These are phyloP conservation scores for Colletotrichum sublineola DNA, from an alignment of 2,329 filamentous ascomycete genomes.

Conservation along the genomic window DNA sequence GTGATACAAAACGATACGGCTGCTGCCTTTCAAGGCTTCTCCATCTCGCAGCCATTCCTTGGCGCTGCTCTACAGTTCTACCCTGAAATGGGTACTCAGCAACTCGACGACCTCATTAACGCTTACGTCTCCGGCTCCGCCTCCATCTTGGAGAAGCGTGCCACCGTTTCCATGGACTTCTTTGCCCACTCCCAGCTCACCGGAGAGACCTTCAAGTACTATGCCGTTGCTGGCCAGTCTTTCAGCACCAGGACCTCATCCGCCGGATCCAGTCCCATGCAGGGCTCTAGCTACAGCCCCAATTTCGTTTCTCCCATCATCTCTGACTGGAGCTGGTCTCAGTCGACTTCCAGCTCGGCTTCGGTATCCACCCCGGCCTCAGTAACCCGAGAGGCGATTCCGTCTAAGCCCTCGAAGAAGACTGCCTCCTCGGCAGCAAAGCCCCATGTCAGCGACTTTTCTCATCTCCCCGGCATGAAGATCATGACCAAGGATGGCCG, in stretches of 20 bases:
- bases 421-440: constrained; percentile 43
- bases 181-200: constrained; percentile 66
- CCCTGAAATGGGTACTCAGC: constrained; percentile 72
- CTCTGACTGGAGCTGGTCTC: constrained; percentile 63
- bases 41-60: constrained; percentile 70
- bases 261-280: constrained; percentile 56
- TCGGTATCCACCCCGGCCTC: constrained; percentile 50
- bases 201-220: constrained; percentile 72
- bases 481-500: constrained; percentile 74
- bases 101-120: constrained; percentile 72
- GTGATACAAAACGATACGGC: constrained; percentile 54
- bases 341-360: constrained; percentile 49
- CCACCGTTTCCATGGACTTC: constrained; percentile 70
- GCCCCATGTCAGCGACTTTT: constrained; percentile 58
- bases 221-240: constrained; percentile 61
- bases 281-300: constrained; percentile 61
- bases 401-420: constrained; percentile 47
- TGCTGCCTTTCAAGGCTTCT: constrained; percentile 63
- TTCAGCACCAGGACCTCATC: constrained; percentile 58
- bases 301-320: constrained; percentile 64
- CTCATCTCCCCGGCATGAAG: constrained; percentile 72
- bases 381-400: constrained; percentile 46
- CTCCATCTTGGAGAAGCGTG: constrained; percentile 70
- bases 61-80: constrained; percentile 74
- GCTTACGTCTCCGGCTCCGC: constrained; percentile 67